Evolutionary conservation across 441 rosid species (phyloP).

Genomic region (Populus tomentosa): DNA sequence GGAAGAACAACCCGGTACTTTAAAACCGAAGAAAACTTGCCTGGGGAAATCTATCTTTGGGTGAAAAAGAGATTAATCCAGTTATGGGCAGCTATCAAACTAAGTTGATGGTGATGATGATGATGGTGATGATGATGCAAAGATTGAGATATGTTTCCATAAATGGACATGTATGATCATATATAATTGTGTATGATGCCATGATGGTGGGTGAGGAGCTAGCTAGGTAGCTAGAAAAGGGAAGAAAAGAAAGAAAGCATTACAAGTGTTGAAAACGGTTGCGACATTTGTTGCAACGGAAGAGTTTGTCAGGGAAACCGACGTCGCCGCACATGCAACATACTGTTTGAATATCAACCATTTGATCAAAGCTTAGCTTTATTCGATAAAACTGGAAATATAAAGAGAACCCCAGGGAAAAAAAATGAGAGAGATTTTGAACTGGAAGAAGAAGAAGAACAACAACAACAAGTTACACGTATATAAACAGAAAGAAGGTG

Average conservation of each 20-base stretch:
- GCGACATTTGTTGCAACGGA: slow-evolving; percentile 84
- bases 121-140: not conserved
- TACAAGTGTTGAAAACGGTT: slow-evolving; percentile 92
- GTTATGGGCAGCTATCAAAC: not conserved
- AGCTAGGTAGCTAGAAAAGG: not conserved
- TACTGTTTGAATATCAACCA: slow-evolving; percentile 75
- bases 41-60: not conserved
- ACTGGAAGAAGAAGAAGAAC: not conserved
- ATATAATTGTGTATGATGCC: not conserved
- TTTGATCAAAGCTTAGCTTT: slow-evolving; percentile 12
- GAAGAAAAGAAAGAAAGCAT: not conserved
- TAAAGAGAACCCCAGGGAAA: not conserved
- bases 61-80: not conserved
- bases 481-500: not conserved
- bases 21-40: not conserved
- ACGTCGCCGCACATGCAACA: slow-evolving; percentile 99
- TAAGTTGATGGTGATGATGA: not conserved
- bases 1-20: not conserved
- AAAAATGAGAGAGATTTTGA: slow-evolving; percentile 4
- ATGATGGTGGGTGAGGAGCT: not conserved
- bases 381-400: slow-evolving; percentile 5
- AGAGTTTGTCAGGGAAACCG: slow-evolving; percentile 92
- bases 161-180: not conserved
- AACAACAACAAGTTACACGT: not conserved
- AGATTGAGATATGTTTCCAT: not conserved